phyloP scores from a whole-genome alignment of 352 stramenopile species.

The Pilasporangium apinafurcum region DNA sequence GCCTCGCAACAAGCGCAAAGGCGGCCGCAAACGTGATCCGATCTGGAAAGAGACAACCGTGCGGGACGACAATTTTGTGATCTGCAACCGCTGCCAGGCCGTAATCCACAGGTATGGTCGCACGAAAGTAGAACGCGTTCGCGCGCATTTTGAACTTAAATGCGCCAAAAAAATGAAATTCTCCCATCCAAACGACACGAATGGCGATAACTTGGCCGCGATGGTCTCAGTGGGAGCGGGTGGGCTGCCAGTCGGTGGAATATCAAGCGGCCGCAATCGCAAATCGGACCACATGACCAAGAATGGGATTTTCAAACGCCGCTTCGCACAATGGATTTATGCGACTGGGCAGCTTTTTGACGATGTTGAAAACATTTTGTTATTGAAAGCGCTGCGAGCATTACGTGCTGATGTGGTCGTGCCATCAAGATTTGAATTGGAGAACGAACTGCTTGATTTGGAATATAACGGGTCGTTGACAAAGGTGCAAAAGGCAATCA shows the following conservation, averaged over 20 bases:
- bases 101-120: conserved; percentile 66
- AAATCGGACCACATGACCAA: conserved; percentile 33
- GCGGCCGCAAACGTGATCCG: conserved; percentile 40
- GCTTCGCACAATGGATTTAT: conserved; percentile 59
- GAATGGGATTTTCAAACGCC: conserved; percentile 52
- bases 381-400: conserved; percentile 32
- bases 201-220: conserved; percentile 11
- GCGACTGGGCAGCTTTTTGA: conserved; percentile 46
- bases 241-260: no score
- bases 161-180: not conserved
- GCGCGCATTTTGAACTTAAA: conserved; percentile 47
- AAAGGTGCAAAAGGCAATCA: conserved; percentile 36
- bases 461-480: conserved; percentile 34
- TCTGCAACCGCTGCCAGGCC: conserved; percentile 61
- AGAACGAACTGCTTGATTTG: conserved; percentile 55
- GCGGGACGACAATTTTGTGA: conserved; percentile 41
- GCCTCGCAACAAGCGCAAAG: conserved; percentile 36
- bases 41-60: conserved; percentile 60
- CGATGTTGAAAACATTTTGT: conserved; percentile 29
- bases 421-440: conserved; percentile 45
- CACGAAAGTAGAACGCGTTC: conserved; percentile 67
- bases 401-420: conserved; percentile 32
- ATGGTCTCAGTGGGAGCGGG: not conserved
- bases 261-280: conserved; percentile 1
- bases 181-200: not conserved